Base-by-base conservation (phyloP, 208 protist genomes). In the Acanthamoeba royreba region DNA sequence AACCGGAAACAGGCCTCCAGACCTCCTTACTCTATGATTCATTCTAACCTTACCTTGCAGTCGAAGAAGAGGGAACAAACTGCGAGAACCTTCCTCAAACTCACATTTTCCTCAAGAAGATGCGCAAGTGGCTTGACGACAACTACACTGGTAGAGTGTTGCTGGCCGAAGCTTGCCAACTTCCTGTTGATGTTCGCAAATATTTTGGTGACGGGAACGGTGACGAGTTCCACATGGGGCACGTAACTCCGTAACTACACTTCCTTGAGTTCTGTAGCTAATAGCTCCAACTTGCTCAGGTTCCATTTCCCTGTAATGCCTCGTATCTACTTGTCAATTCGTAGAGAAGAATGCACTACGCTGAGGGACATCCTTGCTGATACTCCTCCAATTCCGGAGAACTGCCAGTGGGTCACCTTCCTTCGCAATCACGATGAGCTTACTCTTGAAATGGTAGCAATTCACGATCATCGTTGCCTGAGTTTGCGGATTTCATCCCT, bases 291-390 rank as follows among this genome's bases (percentile, higher is more conserved):
- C 19, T n/a, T 25, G 52, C 17, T 33, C 38, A 81, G 69, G 19
- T 97, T 97, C 53, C 96, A 97, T 79, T 97, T 97, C 69, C 96
- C 96, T 35, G 92, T 97, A 1, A 97, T 97, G 96, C 96, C 96
- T 7, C 74, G 95, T 33, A 96, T 97, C 31, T 97, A 94, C 25
- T 95, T 97, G 92, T 91, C 95, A 17, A 87, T 97, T 40, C 85
- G 42, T 31, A 90, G 83, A 31, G 87, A 92, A 61, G 87, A 92
- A 33, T 45, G 87, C 40, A 92, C 87, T 3, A 93, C 92, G 49
- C 31, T 96, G 22, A 92, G 79, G 13, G 58, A 95, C 9, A 96
- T 96, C 42, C 91, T 96, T 35, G 94, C 85, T 8, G n/a, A 38
- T 5, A 97, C 96, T 22, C 96, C 96, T 28, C 28, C 42, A 2